A percentile compares a stretch with the other conserved stretches of the same genome.
phyloP scores from a whole-genome alignment of 176 grass and related monocot species.

The Musa troglodytarum region DNA sequence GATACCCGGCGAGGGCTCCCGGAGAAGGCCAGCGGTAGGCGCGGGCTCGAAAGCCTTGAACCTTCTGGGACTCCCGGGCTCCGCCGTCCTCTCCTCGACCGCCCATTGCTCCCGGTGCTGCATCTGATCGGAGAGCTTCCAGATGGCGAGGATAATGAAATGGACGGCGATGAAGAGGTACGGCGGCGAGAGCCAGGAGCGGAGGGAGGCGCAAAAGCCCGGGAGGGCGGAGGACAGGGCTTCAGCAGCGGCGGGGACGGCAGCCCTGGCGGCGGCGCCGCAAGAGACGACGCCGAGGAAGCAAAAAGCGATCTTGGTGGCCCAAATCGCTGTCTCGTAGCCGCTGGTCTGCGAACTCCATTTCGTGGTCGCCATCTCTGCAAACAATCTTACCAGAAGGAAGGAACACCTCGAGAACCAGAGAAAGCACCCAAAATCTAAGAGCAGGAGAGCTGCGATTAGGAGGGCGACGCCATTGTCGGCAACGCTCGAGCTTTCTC shows the following conservation, averaged over 20 bases:
- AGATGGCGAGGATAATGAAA: conserved; percentile 92
- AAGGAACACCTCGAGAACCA: background rate
- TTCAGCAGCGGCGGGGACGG: conserved; percentile 31
- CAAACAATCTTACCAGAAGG: background rate
- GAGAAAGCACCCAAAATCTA: background rate
- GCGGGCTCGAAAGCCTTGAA: background rate
- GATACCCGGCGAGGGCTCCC: background rate
- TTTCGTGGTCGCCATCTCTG: background rate
- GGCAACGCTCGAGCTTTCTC: background rate
- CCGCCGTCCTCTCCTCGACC: conserved; percentile 17
- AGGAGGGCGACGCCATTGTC: background rate
- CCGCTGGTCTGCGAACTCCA: background rate
- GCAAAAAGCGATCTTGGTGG: background rate
- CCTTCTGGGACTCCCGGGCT: background rate
- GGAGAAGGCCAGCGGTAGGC: background rate
- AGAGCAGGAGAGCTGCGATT: background rate
- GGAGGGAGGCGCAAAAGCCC: conserved; percentile 23
- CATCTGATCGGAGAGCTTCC: conserved; percentile 84
- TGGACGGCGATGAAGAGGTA: conserved; percentile 90
- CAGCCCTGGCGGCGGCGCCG: conserved; percentile 9
- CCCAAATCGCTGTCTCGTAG: background rate
- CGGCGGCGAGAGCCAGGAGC: conserved; percentile 43
- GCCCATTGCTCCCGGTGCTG: conserved; percentile 9
- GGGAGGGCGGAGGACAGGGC: conserved; percentile 31
- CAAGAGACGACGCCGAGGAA: conserved; percentile 13